Conservation (phyloP, 306 rosid genomes). For the Ormosia semicastrata region DNA sequence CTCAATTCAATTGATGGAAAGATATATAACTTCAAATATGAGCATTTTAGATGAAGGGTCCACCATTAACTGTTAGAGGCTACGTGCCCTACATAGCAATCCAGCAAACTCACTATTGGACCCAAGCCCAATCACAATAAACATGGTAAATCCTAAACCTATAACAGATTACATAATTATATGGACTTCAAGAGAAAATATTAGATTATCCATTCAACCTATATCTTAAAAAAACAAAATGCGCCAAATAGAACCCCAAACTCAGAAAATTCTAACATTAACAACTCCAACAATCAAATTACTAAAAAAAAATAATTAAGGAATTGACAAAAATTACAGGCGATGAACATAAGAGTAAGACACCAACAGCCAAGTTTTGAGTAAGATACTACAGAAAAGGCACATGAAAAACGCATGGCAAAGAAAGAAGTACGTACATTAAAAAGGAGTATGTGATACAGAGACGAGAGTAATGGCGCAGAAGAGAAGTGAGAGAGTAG, state of each 20-base stretch:
- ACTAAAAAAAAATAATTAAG: neutral
- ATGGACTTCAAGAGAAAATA: too few species aligned
- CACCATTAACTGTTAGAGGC: neutral
- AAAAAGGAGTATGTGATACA: neutral
- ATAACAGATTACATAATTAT: too few species aligned
- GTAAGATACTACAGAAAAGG: neutral
- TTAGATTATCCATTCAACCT: too few species aligned
- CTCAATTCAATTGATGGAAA: neutral
- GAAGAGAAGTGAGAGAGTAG: neutral
- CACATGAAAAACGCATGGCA: neutral
- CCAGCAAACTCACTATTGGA: too few species aligned
- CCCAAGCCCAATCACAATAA: too few species aligned
- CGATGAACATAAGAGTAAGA: neutral
- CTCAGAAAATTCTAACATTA: neutral
- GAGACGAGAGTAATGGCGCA: neutral
- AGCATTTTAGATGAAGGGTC: neutral
- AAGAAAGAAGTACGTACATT: slow-evolving; percentile 38
- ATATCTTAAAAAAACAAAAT: too few species aligned
- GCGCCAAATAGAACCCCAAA: too few species aligned
- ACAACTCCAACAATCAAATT: slow-evolving; percentile 7
- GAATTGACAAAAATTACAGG: neutral
- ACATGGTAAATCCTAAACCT: too few species aligned
- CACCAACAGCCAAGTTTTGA: neutral
- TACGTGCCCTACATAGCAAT: too few species aligned
- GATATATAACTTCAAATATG: neutral